Percentiles rank a stretch among this genome's conserved stretches.
phyloP scores from a whole-genome alignment of 345 rosid species.

The Eucalyptus cladocalyx region DNA sequence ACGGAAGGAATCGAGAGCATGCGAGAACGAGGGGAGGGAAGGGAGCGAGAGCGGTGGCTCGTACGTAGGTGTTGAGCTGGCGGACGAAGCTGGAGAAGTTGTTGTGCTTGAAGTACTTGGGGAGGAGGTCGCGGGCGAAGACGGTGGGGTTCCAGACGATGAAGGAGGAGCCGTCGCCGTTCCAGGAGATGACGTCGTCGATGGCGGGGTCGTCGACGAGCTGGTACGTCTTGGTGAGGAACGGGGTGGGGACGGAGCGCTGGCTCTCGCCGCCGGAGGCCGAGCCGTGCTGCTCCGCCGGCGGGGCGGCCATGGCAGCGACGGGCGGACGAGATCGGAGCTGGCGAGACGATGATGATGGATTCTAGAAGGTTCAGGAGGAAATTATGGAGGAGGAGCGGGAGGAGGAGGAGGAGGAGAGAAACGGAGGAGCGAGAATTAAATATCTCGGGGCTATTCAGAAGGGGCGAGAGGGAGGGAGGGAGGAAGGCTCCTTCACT shows the following conservation, averaged over 20 bases:
- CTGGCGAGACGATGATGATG: background rate
- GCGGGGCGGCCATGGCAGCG: conserved; percentile 1
- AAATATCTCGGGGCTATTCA: background rate
- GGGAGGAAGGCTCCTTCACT: background rate
- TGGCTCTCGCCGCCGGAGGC: conserved; percentile 28
- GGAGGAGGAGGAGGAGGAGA: background rate
- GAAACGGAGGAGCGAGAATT: background rate
- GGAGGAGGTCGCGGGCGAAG: conserved; percentile 80
- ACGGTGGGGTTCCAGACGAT: conserved; percentile 77
- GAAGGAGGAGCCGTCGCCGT: conserved; percentile 70
- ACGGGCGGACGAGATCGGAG: background rate
- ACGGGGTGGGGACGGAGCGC: conserved; percentile 69
- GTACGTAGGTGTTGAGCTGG: conserved; percentile 86
- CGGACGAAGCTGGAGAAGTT: conserved; percentile 94
- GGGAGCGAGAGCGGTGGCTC: background rate
- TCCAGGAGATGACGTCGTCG: conserved; percentile 82
- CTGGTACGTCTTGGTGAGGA: conserved; percentile 63
- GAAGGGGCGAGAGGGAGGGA: background rate
- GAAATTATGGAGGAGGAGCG: background rate
- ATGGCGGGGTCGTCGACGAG: conserved; percentile 60
- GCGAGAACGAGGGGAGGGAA: background rate
- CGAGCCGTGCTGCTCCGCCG: conserved; percentile 6
- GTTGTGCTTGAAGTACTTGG: conserved; percentile 75
- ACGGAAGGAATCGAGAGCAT: background rate
- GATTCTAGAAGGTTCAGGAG: background rate